Evolutionary conservation across 352 stramenopile genomes (phyloP).

Genomic region (Elongisporangium undulatum): DNA sequence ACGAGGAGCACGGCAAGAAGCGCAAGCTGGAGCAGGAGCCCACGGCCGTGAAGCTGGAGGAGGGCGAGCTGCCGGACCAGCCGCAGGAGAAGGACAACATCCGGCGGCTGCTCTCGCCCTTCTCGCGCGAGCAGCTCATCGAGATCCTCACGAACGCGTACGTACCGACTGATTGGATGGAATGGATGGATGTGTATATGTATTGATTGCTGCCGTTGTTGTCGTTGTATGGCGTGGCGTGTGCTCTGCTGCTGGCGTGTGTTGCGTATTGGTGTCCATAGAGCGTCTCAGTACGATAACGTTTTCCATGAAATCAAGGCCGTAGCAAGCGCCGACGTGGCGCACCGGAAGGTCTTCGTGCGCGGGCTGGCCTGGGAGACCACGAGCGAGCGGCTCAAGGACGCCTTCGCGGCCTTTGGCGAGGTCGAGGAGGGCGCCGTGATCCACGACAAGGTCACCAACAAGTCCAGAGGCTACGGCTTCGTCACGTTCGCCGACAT

Average conservation of each 20-base stretch:
- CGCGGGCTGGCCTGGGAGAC: slow-evolving; percentile 57
- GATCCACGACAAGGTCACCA: slow-evolving; percentile 55
- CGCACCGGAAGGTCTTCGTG: slow-evolving; percentile 71
- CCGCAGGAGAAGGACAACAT: slow-evolving; percentile 20
- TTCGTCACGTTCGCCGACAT: slow-evolving; percentile 71
- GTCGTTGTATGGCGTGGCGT: slow-evolving; percentile 1
- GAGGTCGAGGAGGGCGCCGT: slow-evolving; percentile 52
- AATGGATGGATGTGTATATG: slow-evolving; percentile 4
- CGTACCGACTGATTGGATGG: slow-evolving; percentile 11
- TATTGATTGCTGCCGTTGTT: slow-evolving; percentile 2
- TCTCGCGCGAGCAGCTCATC: slow-evolving; percentile 56
- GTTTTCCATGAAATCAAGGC: slow-evolving; percentile 60
- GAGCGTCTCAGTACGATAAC: slow-evolving; percentile 51
- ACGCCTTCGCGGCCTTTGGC: slow-evolving; percentile 48
- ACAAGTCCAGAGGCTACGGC: slow-evolving; percentile 59
- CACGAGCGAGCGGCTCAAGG: slow-evolving; percentile 37
- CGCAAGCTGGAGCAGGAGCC: slow-evolving; percentile 27
- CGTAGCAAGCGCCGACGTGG: slow-evolving; percentile 43
- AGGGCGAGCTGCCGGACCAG: slow-evolving; percentile 9
- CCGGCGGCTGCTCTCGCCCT: slow-evolving; percentile 43
- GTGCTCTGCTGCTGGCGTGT: slow-evolving; percentile 2
- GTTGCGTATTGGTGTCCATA: slow-evolving; percentile 13
- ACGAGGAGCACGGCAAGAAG: slow-evolving; percentile 32
- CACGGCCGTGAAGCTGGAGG: neutral
- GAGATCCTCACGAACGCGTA: slow-evolving; percentile 71